Evolutionary conservation across 306 rosid genomes (phyloP), one percentile per base, ranked within the genome.

Genomic region (Rubus idaeus): DNA sequence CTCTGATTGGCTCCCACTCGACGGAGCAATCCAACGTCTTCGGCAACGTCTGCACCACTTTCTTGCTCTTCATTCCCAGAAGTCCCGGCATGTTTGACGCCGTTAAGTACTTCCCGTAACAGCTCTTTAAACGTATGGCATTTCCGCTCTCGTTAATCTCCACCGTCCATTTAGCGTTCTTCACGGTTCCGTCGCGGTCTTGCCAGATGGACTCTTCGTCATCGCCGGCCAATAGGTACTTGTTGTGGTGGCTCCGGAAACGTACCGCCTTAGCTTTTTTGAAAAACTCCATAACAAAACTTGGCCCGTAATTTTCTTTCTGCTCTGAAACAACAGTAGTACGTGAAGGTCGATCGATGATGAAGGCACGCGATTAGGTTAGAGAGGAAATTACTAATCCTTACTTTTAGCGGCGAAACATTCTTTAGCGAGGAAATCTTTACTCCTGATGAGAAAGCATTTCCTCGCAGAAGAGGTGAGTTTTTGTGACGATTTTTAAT

Each of bases 1-100:
- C 82, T 26, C 70, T 79, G 65, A 84, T 79, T 4, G 82, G 84
- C 74, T 85, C 88, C 86, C 86, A 78, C 70, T 82, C 88, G 5
- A 71, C 37, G 3, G 47, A 10, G 8, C 44, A 4, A 9, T 18
- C 56, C 67, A 45, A 62, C 42, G 50, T 71, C 65, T 74, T 11
- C 0, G 47, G 75, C 52, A 42, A 37, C 17, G 68, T 71, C 61
- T 74, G 88, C 50, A 75, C 14, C 13, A 85, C 84, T 50, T 61
- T 79, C 49, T 82, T 79, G 9, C 86, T 63, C 39, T 83, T 80
- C 52, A 70, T 76, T n/a, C 84, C 79, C 4, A 85, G 75, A 18
- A 62, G 57, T 18, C 58, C 77, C 0, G 71, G 51, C 55, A 55
- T 73, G 13, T 73, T 80, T 11, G 78, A 70, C 61, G 86, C 88